Base-by-base conservation (phyloP, 768 basidiomycete genomes). In the Termitomyces sp. region DNA sequence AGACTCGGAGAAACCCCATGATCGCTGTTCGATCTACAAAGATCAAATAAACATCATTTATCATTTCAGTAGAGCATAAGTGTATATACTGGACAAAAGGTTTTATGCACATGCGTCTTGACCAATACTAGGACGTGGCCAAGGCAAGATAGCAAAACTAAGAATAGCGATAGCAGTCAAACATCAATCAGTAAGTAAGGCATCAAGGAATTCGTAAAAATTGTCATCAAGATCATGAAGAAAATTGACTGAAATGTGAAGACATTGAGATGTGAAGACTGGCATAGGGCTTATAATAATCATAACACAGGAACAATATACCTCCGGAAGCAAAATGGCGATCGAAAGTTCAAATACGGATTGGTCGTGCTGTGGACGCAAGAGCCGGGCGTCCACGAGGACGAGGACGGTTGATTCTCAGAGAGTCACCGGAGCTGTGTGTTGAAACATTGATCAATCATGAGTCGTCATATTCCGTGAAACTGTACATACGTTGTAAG, bases 401-500 rank as follows among this genome's bases (percentile, higher is more conserved):
- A 47, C 79, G 73, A 12, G 80, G 81, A 16, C 79, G 74, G 64
- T 67, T 80, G 51, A 83, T 63, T 49, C 79, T 66, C 43, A 82
- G 67, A 29, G 71, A 73, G 39, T 80, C 76, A 40, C 76, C 76
- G 54, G 79, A 76, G 41, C 79, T 83, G 57, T 3, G 52, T 9
- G 36, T 50, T 25, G 58, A 29, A 58, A 47, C 15, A 31, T 48
- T 33, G 51, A 31, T 43, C 36, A 51, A 16, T 41, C 0, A 40
- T 35, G 32, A 53, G 18, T 31, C 27, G 41, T 31, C 18, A 48
- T 51, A n/a, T 13, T n/a, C 7, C 15, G 22, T n/a, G 18, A 12
- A 54, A 51, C 20, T 46, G 5, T 2, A 81, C 85, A 61, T 65
- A 89, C 88, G 80, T 85, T 69, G 75, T 77, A 53, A 82, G 70